Evolutionary conservation across 306 rosid genomes (phyloP).

Genomic region (Acacia melanoxylon): DNA sequence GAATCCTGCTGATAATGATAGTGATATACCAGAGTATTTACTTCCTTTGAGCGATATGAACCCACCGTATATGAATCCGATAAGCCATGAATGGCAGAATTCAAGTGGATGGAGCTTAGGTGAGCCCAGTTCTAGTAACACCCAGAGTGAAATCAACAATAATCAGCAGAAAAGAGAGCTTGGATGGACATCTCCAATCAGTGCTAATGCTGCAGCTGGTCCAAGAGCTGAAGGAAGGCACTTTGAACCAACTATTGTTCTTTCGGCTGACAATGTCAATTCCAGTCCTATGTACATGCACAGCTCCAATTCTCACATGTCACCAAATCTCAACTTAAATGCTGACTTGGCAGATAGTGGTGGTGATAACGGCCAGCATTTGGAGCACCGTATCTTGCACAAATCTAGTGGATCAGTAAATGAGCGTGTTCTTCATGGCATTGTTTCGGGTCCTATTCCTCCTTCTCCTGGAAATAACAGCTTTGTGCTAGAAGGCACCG

Average conservation of each 20-base stretch:
- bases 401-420: constrained; percentile 58
- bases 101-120: constrained; percentile 76
- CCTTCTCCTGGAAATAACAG: constrained; percentile 54
- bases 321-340: constrained; percentile 64
- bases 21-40: constrained; percentile 51
- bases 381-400: constrained; percentile 44
- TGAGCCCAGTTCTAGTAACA: constrained; percentile 73
- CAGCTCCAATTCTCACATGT: constrained; percentile 47
- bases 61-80: constrained; percentile 52
- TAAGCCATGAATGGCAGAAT: constrained; percentile 54
- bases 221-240: constrained; percentile 53
- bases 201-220: constrained; percentile 48
- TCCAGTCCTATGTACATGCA: constrained; percentile 45
- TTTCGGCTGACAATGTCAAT: constrained; percentile 50
- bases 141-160: constrained; percentile 42
- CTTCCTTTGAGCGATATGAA: constrained; percentile 55
- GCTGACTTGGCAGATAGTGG: constrained; percentile 47
- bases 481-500: constrained; percentile 48
- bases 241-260: constrained; percentile 49
- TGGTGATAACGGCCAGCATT: constrained; percentile 42
- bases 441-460: constrained; percentile 50
- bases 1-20: constrained; percentile 57
- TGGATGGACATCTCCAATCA: constrained; percentile 58
- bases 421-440: constrained; percentile 39
- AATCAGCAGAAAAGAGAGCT: constrained; percentile 63